Evolutionary conservation across 2,329 filamentous ascomycete species (phyloP).

Genomic region (Furcasterigmium sp.): DNA sequence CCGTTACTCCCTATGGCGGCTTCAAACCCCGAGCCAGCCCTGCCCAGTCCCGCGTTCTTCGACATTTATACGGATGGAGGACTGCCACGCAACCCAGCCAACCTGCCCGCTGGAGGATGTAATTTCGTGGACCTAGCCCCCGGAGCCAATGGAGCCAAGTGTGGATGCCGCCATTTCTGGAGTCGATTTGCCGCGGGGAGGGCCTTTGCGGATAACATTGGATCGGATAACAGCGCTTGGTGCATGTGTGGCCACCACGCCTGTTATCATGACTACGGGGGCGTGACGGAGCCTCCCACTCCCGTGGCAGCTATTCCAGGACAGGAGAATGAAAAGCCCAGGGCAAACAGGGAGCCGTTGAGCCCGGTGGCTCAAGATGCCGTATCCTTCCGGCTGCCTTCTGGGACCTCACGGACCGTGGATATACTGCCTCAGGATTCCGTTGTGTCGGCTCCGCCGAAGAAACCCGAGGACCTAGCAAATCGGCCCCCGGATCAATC

Average conservation of each 20-base stretch:
- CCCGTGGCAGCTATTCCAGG: slow-evolving; percentile 14
- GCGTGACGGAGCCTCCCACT: slow-evolving; percentile 19
- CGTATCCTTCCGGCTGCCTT: slow-evolving; percentile 33
- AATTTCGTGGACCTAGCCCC: slow-evolving; percentile 52
- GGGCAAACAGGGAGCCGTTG: slow-evolving; percentile 41
- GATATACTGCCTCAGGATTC: slow-evolving; percentile 34
- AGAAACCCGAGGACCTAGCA: slow-evolving; percentile 19
- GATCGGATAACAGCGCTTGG: slow-evolving; percentile 39
- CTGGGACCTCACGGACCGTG: slow-evolving; percentile 28
- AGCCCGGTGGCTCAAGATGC: slow-evolving; percentile 45
- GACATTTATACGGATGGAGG: slow-evolving; percentile 49
- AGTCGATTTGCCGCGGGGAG: slow-evolving; percentile 32
- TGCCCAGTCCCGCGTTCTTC: slow-evolving; percentile 42
- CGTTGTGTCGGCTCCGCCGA: slow-evolving; percentile 28
- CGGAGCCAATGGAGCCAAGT: slow-evolving; percentile 46
- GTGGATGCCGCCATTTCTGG: slow-evolving; percentile 59
- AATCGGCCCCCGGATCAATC: slow-evolving; percentile 15
- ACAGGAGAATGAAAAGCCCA: slow-evolving; percentile 50
- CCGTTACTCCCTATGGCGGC: slow-evolving; percentile 44
- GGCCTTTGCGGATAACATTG: slow-evolving; percentile 22
- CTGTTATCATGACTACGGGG: slow-evolving; percentile 52
- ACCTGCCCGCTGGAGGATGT: slow-evolving; percentile 48
- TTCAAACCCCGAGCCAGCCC: slow-evolving; percentile 39
- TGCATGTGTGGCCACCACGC: slow-evolving; percentile 62
- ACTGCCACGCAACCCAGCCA: slow-evolving; percentile 19